These are phyloP conservation scores for Rhododendron ferrugineum DNA, from an alignment of 148 eudicot genomes.

Conservation along the genomic window DNA sequence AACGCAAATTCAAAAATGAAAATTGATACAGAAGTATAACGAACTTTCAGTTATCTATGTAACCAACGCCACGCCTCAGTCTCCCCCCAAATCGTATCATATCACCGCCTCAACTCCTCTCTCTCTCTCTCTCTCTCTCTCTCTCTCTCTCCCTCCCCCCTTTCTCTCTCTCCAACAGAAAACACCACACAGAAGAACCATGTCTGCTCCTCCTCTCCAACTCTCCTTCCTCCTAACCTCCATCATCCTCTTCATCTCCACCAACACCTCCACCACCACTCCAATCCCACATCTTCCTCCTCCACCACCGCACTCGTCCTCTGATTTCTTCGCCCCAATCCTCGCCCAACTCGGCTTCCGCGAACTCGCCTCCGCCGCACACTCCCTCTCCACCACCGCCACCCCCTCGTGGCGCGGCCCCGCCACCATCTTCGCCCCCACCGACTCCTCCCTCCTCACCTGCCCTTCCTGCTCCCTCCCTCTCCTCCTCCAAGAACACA, in stretches of 20 bases:
- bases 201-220: neutral
- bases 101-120: neutral
- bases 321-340: neutral
- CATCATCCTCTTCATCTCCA: neutral
- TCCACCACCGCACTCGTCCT: neutral
- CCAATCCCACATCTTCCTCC: neutral
- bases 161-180: conserved; percentile 1
- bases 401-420: conserved; percentile 16
- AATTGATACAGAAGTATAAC: neutral
- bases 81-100: neutral
- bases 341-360: conserved; percentile 14
- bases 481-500: conserved; percentile 45
- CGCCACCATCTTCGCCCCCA: conserved; percentile 45
- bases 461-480: conserved; percentile 55
- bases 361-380: conserved; percentile 1
- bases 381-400: neutral
- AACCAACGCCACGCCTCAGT: neutral
- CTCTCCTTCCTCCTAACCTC: neutral
- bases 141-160: neutral
- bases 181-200: neutral
- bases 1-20: neutral
- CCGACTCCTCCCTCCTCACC: conserved; percentile 40
- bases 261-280: neutral
- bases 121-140: neutral
- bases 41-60: neutral